Conservation (phyloP, 176 grass and related monocot genomes). For the Miscanthus lutarioriparius region DNA sequence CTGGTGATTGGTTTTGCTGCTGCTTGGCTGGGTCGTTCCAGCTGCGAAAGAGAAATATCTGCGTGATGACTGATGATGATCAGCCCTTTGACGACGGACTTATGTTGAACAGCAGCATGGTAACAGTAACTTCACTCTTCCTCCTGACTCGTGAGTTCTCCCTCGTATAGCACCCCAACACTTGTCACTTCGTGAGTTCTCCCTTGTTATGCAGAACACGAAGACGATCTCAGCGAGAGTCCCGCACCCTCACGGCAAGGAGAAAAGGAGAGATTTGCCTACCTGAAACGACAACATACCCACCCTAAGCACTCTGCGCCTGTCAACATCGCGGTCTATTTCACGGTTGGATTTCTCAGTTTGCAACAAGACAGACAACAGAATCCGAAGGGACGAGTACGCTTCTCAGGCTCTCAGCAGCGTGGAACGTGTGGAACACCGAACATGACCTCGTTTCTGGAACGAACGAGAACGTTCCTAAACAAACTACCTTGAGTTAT, state of each 20-base stretch:
- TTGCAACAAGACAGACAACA: not conserved
- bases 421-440: not conserved
- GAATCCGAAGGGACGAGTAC: not conserved
- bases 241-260: not conserved
- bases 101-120: not conserved
- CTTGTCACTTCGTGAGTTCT: not conserved
- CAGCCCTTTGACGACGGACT: not conserved
- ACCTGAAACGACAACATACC: not conserved
- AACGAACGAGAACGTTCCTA: not conserved
- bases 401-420: too few species aligned
- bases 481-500: not conserved
- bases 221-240: not conserved
- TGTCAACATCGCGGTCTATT: not conserved
- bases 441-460: not conserved
- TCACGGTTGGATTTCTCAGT: not conserved
- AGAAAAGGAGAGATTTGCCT: not conserved
- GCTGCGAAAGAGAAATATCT: not conserved
- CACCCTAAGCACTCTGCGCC: not conserved
- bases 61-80: not conserved
- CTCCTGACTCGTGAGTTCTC: too few species aligned
- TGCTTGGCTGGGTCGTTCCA: too few species aligned
- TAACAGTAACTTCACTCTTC: not conserved
- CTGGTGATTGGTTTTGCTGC: not conserved
- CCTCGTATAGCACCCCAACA: not conserved
- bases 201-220: not conserved